These are phyloP conservation scores for Diplocarpon rosae DNA, from an alignment of 2,329 filamentous ascomycete species.

Conservation along the genomic window DNA sequence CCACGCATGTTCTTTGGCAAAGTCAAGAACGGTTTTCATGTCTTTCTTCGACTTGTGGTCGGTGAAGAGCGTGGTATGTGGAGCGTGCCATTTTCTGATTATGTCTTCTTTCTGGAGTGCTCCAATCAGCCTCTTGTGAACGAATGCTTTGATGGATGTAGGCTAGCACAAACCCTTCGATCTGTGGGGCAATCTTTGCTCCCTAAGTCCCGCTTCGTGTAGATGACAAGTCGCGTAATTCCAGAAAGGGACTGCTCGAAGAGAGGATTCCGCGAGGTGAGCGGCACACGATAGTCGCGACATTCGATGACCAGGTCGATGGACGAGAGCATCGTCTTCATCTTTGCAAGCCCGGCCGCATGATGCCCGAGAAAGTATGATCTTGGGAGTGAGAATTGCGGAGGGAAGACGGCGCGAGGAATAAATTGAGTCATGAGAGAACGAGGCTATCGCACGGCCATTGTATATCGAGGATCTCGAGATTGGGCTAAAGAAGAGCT, in stretches of 20 bases:
- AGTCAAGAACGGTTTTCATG: conserved; percentile 32
- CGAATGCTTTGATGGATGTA: neutral
- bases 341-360: conserved; percentile 65
- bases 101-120: conserved; percentile 35
- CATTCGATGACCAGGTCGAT: conserved; percentile 90
- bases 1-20: conserved; percentile 39
- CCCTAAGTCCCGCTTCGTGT: conserved; percentile 79
- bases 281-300: conserved; percentile 80
- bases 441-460: conserved; percentile 12
- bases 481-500: conserved; percentile 11
- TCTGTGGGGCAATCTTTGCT: conserved; percentile 31
- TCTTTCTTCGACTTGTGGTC: conserved; percentile 36
- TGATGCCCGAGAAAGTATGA: conserved; percentile 97
- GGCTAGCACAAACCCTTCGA: conserved; percentile 30
- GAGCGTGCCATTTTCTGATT: conserved; percentile 42
- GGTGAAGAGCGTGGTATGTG: conserved; percentile 41
- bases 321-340: conserved; percentile 68
- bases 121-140: neutral
- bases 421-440: conserved; percentile 41
- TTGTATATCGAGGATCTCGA: neutral
- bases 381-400: conserved; percentile 63
- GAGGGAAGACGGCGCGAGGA: conserved; percentile 62
- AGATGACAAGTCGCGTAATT: conserved; percentile 69
- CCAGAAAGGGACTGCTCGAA: conserved; percentile 71
- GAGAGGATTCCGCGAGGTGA: conserved; percentile 81